Conservation (phyloP, 495 filamentous ascomycete genomes). For the Achaetomiella virescens region DNA sequence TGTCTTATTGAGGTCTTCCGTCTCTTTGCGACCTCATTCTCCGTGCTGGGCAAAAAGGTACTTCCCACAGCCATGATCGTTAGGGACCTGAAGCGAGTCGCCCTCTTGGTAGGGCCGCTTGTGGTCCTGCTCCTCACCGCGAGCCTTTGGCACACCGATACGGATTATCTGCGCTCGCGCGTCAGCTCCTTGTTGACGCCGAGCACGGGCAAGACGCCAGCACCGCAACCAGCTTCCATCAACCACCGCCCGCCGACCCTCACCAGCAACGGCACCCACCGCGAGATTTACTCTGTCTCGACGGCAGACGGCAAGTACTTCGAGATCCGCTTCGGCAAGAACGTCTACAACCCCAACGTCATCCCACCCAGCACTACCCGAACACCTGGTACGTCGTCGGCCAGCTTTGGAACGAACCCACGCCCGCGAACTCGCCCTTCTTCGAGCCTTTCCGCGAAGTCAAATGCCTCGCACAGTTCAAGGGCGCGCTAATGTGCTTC, state of each 20-base stretch:
- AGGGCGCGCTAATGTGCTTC: conserved; percentile 35
- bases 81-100: conserved; percentile 27
- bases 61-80: conserved; percentile 23
- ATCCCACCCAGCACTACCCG: conserved; percentile 40
- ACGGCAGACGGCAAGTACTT: conserved; percentile 38
- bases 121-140: conserved; percentile 20
- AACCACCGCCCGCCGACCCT: background rate
- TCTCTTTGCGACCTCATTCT: background rate
- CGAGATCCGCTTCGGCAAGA: conserved; percentile 35
- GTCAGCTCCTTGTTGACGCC: conserved; percentile 8
- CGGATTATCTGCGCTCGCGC: conserved; percentile 3
- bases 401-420: conserved; percentile 28
- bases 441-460: conserved; percentile 37
- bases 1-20: no score
- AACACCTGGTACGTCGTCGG: conserved; percentile 45
- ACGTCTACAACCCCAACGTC: conserved; percentile 47
- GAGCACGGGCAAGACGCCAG: background rate
- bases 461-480: conserved; percentile 42
- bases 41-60: no score
- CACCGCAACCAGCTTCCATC: background rate
- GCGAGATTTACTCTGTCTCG: conserved; percentile 39
- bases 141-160: conserved; percentile 16
- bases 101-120: conserved; percentile 24
- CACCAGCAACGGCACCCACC: conserved; percentile 17
- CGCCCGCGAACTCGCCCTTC: conserved; percentile 1